Base-by-base conservation (phyloP, 1,284 basidiomycete species). In the Trametes polyzona region DNA sequence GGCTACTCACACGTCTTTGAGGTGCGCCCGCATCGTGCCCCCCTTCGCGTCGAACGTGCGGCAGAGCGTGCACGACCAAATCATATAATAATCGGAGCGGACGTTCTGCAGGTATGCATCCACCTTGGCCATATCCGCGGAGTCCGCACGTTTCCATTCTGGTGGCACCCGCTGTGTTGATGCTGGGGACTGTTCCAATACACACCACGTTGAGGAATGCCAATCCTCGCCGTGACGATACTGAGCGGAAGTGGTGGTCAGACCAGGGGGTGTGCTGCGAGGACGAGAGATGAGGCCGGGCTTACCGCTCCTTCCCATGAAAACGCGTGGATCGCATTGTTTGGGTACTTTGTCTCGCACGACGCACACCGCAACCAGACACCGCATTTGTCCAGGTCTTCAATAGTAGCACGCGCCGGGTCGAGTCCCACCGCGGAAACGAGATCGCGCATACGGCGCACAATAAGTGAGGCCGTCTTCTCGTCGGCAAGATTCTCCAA, bases 351-450 rank as follows among this genome's bases (percentile, higher is more conserved):
- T 26, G 9, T 7, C 16, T 30, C 27, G 27, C 42, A 44, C 6
- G 5, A 14, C 6, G 9, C 21, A 17, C 42, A 44, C 10, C 29
- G 29, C 27, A 46, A 16, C 30, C 27, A 21, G 6, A n/a, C 19
- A 16, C 44, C 40, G 33, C 47, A 49, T 14, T 12, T 17, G 23
- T 30, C n/a, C 40, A 55, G 32, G 0, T 55, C 40, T 3, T 44
- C 40, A 11, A 43, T 14, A 5, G 53, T 49, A 17, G 53, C 41
- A 1, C 26, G 16, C 33, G 24, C 19, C 10, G 53, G 37, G 17
- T 55, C 53, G 3, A 55, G 47, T 10, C 53, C 53, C 16, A 44
- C 26, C 16, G 46, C 47, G 10, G 27, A 21, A 41, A 55, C 33
- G 26, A 55, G 49, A 7, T n/a, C 24, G 24, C 26, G 17, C 52